A percentile compares a stretch with the other conserved stretches of the same genome.
Evolutionary conservation across 2,329 filamentous ascomycete genomes (phyloP).

Genomic region (Neonectria magnoliae): DNA sequence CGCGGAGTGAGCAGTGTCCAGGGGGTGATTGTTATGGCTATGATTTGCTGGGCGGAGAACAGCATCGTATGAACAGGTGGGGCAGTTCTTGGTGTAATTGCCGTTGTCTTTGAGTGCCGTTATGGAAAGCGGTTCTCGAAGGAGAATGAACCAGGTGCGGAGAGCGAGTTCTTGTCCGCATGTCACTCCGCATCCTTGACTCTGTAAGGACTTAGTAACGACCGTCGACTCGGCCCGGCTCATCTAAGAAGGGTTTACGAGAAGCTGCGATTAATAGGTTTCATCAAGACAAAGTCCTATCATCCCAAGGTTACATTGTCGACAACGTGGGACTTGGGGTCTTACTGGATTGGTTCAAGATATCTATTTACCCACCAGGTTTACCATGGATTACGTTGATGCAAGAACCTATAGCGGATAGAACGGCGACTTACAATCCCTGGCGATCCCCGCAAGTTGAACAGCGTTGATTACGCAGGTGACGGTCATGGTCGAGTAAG

Average conservation of each 20-base stretch:
- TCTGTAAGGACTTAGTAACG: neutral
- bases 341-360: neutral
- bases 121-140: neutral
- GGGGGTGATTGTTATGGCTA: neutral
- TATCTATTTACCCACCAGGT: neutral
- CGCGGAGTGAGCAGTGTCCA: constrained; percentile 5
- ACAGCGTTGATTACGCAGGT: constrained; percentile 8
- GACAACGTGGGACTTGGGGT: neutral
- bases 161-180: neutral
- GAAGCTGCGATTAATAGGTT: neutral
- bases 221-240: neutral
- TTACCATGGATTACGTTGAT: neutral
- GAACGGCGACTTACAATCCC: neutral
- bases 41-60: neutral
- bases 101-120: neutral
- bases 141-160: neutral
- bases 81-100: neutral
- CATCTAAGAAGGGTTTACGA: neutral
- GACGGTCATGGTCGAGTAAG: neutral
- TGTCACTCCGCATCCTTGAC: neutral
- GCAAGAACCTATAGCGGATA: neutral
- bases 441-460: neutral
- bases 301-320: neutral
- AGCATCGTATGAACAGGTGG: neutral
- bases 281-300: neutral